Conservation (phyloP, 108 stramenopile genomes). For the Conticribra weissflogii region DNA sequence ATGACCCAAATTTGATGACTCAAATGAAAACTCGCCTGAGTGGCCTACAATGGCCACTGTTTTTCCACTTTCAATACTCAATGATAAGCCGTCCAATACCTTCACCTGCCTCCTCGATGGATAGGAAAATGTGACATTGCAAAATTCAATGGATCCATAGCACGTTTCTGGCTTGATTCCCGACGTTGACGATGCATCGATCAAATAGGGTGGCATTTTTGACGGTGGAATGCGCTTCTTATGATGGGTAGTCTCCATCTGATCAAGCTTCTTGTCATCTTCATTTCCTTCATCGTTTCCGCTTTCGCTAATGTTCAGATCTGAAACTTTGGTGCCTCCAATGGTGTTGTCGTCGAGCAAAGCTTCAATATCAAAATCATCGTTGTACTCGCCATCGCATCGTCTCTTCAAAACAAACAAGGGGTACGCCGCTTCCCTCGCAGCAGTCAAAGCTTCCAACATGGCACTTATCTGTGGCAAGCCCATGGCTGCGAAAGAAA, state of each 20-base stretch:
- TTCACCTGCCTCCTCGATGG: conserved; percentile 48
- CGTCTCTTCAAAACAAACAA: conserved; percentile 38
- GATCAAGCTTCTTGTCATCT: neutral
- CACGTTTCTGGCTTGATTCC: conserved; percentile 45
- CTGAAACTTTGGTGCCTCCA: neutral
- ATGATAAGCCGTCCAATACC: conserved; percentile 52
- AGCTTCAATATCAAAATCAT: conserved; percentile 8
- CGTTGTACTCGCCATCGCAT: conserved; percentile 5
- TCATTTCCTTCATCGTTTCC: neutral
- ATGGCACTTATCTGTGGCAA: conserved; percentile 50
- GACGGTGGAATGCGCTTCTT: conserved; percentile 12
- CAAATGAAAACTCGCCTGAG: no score
- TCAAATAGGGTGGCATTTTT: conserved; percentile 49
- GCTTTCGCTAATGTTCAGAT: neutral
- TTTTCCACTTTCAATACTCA: conserved; percentile 52
- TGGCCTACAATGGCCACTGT: conserved; percentile 70
- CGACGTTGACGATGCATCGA: conserved; percentile 53
- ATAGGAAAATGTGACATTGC: conserved; percentile 57
- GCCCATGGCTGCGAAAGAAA: conserved; percentile 52
- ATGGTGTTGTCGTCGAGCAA: neutral
- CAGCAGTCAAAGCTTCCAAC: conserved; percentile 49
- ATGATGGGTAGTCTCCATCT: neutral
- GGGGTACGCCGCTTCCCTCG: conserved; percentile 54
- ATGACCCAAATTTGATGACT: no score
- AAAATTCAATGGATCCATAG: conserved; percentile 51